Conservation (phyloP, 192 early-diverging fungal species). For the Thamnidium elegans region DNA sequence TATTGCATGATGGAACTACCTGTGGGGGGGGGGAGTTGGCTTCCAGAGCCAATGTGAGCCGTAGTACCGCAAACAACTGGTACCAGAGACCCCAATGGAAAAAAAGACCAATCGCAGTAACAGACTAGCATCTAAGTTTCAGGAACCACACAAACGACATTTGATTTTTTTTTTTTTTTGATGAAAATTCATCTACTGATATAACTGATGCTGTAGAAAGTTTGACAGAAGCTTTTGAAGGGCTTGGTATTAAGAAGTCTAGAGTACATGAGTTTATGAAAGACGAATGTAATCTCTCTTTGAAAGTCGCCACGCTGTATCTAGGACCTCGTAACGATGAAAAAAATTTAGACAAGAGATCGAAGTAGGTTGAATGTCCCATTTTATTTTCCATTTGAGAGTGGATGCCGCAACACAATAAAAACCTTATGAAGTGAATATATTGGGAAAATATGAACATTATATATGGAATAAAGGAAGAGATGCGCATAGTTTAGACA, state of each 20-base stretch:
- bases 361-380: no score
- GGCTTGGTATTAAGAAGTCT: not conserved
- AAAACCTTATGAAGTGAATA: no score
- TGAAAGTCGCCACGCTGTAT: slow-evolving; percentile 7
- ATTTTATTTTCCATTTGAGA: no score
- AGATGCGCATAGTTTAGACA: no score
- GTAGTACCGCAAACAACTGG: not conserved
- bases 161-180: not conserved
- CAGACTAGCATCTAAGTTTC: not conserved
- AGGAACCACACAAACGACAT: not conserved
- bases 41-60: not conserved
- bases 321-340: slow-evolving; percentile 1
- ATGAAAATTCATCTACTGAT: not conserved
- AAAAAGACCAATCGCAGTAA: not conserved
- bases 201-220: no score
- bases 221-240: not conserved
- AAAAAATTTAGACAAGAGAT: no score
- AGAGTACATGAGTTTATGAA: slow-evolving; percentile 21
- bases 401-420: no score
- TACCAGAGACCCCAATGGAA: not conserved
- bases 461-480: no score
- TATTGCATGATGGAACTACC: no score
- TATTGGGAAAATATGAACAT: no score
- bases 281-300: slow-evolving; percentile 19
- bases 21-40: no score